These are phyloP conservation scores for Podaxis sp. DNA, from an alignment of 768 basidiomycete species.

Conservation along the genomic window DNA sequence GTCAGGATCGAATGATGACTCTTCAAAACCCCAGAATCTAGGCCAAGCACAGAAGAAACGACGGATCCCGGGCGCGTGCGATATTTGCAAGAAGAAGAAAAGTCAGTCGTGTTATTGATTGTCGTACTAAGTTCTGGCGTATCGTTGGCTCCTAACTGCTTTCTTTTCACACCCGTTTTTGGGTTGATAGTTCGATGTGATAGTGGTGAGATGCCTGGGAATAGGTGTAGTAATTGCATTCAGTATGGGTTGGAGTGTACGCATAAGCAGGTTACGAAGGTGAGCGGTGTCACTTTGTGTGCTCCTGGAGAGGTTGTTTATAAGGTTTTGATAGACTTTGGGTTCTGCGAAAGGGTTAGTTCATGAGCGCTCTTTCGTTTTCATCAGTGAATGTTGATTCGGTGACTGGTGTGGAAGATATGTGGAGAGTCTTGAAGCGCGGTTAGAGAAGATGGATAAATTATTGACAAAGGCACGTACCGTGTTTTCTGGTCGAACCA, in stretches of 20 bases:
- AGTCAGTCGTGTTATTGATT: slow-evolving; percentile 35
- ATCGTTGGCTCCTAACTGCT: slow-evolving; percentile 11
- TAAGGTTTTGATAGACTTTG: slow-evolving; percentile 36
- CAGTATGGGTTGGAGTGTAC: slow-evolving; percentile 62
- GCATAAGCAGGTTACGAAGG: slow-evolving; percentile 70
- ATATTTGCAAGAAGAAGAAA: slow-evolving; percentile 74
- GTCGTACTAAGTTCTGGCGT: background rate
- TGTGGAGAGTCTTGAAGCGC: slow-evolving; percentile 60
- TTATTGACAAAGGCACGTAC: slow-evolving; percentile 50
- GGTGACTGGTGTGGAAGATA: slow-evolving; percentile 43
- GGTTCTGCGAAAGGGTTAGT: slow-evolving; percentile 64
- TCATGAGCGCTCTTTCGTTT: slow-evolving; percentile 25
- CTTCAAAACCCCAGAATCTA: background rate
- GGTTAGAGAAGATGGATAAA: slow-evolving; percentile 65
- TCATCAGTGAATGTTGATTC: background rate
- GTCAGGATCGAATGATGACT: background rate
- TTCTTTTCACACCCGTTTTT: background rate
- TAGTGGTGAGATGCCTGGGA: slow-evolving; percentile 64
- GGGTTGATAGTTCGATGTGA: slow-evolving; percentile 46
- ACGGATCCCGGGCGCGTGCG: slow-evolving; percentile 67
- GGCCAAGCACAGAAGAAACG: slow-evolving; percentile 43
- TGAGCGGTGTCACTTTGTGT: slow-evolving; percentile 27
- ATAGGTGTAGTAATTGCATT: slow-evolving; percentile 63
- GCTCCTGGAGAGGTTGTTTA: background rate
- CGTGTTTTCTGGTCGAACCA: background rate